A percentile compares a stretch with the other conserved stretches of the same genome.
These are phyloP conservation scores for Cryphonectria japonica DNA, from an alignment of 2,329 filamentous ascomycete species.

Conservation along the genomic window DNA sequence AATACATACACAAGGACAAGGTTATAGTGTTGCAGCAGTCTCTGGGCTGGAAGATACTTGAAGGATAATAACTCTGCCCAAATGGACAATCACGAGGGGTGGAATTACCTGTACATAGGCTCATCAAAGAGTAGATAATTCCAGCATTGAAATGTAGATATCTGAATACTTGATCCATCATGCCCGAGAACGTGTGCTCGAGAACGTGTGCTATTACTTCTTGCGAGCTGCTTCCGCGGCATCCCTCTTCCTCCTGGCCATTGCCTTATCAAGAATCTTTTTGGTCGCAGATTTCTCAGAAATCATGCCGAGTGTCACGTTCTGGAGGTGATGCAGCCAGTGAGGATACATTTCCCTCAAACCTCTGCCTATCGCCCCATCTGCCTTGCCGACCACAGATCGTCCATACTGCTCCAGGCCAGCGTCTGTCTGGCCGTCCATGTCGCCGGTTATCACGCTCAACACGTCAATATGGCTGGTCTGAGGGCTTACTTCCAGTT, in stretches of 20 bases:
- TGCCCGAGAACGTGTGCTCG: background rate
- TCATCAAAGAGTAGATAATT: background rate
- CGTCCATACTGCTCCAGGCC: slow-evolving; percentile 28
- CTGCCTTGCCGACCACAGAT: slow-evolving; percentile 32
- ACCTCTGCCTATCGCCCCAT: slow-evolving; percentile 32
- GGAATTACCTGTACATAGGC: background rate
- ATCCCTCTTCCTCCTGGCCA: background rate
- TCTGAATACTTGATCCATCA: background rate
- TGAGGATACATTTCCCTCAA: slow-evolving; percentile 35
- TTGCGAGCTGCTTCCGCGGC: background rate
- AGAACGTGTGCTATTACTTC: background rate
- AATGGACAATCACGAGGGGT: background rate
- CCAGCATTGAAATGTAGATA: background rate
- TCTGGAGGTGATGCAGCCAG: slow-evolving; percentile 35
- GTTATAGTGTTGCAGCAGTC: background rate
- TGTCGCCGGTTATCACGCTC: slow-evolving; percentile 37
- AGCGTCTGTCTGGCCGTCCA: slow-evolving; percentile 34
- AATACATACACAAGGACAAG: too few relatives aligned
- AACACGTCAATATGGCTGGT: slow-evolving; percentile 37
- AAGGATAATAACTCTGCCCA: background rate
- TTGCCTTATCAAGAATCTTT: background rate
- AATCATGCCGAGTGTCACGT: slow-evolving; percentile 9
- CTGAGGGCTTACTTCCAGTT: slow-evolving; percentile 33
- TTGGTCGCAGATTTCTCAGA: slow-evolving; percentile 20
- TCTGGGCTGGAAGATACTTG: background rate